phyloP scores from a whole-genome alignment of 2,329 filamentous ascomycete species.

The Spiromastix sp. region DNA sequence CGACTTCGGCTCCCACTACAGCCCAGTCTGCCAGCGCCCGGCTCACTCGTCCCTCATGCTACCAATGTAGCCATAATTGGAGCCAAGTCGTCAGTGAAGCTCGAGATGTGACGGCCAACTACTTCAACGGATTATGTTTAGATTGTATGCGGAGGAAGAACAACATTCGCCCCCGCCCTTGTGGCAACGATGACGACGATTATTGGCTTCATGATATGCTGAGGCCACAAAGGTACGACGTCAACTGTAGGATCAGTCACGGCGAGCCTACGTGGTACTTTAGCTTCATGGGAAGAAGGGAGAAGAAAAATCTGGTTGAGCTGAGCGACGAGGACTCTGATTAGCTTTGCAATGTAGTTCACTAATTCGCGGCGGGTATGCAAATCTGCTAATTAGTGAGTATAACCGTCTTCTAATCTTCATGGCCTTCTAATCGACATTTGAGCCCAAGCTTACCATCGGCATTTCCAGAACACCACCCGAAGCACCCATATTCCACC shows the following conservation, averaged over 20 bases:
- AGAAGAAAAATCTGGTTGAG: background rate
- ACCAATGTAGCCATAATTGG: background rate
- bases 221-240: too few species aligned
- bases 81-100: background rate
- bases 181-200: background rate
- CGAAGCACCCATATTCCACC: too few species aligned
- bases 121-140: background rate
- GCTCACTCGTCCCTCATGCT: background rate
- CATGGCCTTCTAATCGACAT: too few species aligned
- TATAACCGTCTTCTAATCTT: too few species aligned
- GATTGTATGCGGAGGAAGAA: background rate
- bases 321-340: background rate
- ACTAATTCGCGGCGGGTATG: too few species aligned
- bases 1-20: too few species aligned
- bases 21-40: too few species aligned
- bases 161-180: background rate
- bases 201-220: background rate
- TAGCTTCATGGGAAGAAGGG: constrained; percentile 1
- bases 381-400: too few species aligned
- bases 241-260: background rate
- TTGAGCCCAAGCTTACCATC: too few species aligned
- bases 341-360: too few species aligned
- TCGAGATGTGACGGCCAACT: background rate
- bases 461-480: too few species aligned
- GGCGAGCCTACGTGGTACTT: constrained; percentile 1